Conservation (phyloP, 2,329 filamentous ascomycete genomes). For the Grosmannia clavigera region DNA sequence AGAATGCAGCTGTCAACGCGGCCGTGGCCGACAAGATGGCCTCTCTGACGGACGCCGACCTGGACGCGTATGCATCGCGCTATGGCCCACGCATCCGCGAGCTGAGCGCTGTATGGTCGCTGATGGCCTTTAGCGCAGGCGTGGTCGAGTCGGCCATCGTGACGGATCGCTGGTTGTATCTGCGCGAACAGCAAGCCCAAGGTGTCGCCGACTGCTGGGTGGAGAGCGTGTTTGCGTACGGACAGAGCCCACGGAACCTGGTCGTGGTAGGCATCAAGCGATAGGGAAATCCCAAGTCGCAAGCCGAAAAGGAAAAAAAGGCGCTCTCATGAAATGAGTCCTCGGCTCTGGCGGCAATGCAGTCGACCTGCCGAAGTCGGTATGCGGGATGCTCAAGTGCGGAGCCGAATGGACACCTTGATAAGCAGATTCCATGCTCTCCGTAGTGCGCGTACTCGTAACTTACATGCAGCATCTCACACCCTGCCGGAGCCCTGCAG, state of each 20-base stretch:
- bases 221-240: conserved; percentile 84
- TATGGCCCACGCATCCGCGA: conserved; percentile 63
- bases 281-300: conserved; percentile 1
- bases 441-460: too few species aligned
- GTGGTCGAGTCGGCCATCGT: conserved; percentile 87
- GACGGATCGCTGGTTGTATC: conserved; percentile 76
- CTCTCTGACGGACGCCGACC: conserved; percentile 60
- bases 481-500: too few species aligned
- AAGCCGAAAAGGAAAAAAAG: not conserved
- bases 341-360: not conserved
- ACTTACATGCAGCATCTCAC: not conserved
- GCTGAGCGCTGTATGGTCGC: conserved; percentile 74
- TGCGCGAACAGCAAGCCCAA: conserved; percentile 58
- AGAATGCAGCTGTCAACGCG: conserved; percentile 15
- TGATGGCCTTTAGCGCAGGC: conserved; percentile 91
- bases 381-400: not conserved
- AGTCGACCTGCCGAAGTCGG: not conserved
- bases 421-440: not conserved
- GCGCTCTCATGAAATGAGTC: not conserved
- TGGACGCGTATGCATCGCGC: conserved; percentile 53
- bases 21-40: conserved; percentile 54
- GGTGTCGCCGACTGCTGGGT: conserved; percentile 68
- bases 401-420: not conserved
- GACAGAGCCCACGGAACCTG: conserved; percentile 73
- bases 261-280: conserved; percentile 83